Conservation (phyloP, 768 basidiomycete genomes). For the Trametes punicea region DNA sequence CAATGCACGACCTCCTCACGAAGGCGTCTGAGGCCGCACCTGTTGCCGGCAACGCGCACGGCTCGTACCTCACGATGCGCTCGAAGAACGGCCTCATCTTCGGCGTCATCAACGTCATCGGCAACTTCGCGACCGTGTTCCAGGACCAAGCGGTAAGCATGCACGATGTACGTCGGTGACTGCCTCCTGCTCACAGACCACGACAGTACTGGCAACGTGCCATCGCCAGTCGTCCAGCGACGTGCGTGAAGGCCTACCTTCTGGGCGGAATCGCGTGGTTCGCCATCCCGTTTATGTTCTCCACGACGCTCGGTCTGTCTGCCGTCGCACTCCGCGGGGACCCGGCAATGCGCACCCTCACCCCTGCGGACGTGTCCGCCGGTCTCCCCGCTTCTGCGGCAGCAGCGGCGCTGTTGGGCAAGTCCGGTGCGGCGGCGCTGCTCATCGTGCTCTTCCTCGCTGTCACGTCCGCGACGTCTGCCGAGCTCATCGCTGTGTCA, state of each 20-base stretch:
- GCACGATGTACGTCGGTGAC: neutral
- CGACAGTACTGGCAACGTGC: constrained; percentile 84
- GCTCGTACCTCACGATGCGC: constrained; percentile 68
- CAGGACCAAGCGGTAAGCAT: constrained; percentile 41
- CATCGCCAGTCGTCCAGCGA: constrained; percentile 79
- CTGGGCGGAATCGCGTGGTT: constrained; percentile 92
- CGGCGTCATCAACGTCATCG: constrained; percentile 83
- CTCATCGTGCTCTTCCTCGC: constrained; percentile 84
- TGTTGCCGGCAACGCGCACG: constrained; percentile 77
- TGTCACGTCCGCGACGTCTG: constrained; percentile 80
- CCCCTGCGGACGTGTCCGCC: constrained; percentile 71
- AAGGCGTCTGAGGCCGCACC: constrained; percentile 52
- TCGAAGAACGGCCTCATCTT: constrained; percentile 54
- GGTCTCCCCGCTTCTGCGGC: constrained; percentile 85
- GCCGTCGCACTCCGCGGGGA: constrained; percentile 77
- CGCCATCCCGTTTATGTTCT: constrained; percentile 81
- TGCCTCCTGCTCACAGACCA: neutral
- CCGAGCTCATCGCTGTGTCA: constrained; percentile 91
- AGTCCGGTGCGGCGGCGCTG: constrained; percentile 73
- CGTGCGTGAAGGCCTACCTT: constrained; percentile 88
- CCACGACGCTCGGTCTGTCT: constrained; percentile 83
- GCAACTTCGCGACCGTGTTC: constrained; percentile 72
- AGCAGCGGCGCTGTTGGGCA: constrained; percentile 76
- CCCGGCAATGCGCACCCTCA: constrained; percentile 49
- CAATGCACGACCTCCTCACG: constrained; percentile 80